Evolutionary conservation across 805 yeast genomes (phyloP), one percentile per base, ranked within the genome.

Genomic region (Zygosaccharomyces siamensis): DNA sequence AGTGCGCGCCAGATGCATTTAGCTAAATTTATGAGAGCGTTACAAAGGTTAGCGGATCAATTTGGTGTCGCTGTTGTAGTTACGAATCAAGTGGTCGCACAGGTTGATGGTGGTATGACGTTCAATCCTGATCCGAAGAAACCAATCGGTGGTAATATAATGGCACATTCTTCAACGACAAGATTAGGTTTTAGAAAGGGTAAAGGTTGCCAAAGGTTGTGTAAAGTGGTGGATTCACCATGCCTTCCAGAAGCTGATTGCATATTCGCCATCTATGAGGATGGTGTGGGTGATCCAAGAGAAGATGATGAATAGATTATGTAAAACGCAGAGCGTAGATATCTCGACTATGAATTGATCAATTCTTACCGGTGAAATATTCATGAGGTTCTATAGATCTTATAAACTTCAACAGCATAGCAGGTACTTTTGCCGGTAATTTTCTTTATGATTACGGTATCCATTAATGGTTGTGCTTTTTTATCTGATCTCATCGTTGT

Each of bases 121-220:
- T 90, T 83, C 67, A 89, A 90, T 59, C 96, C 97, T 1, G 99
- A 93, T 67, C 97, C 98, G 12, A 93, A 93, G 68, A 93, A 93
- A 67, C 99, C 99, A 14, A 92, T 93, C 57, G 99, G 99, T 53
- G 99, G 99, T 60, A 92, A 93, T 63, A 93, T 93, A 59, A 84
- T 93, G 66, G 99, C 98, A 0, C 99, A 93, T 67, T 83, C 96
- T 16, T 89, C 97, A 2, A 92, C 98, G 5, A 93, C 99, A 2
- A 79, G 99, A 61, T 76, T 93, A 50, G 85, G 86, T 47, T 83
- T 93, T 67, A 86, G 84, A 63, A 93, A 93, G 71, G 97, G 96
- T 46, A 81, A 84, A 60, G 97, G 86, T 14, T 95, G 89, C 57
- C 90, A 87, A 62, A 84, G 99, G 74, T 83, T 88, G 23, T 93